Conservation (phyloP, 2,329 filamentous ascomycete species). For the Periglandula ipomoeae region DNA sequence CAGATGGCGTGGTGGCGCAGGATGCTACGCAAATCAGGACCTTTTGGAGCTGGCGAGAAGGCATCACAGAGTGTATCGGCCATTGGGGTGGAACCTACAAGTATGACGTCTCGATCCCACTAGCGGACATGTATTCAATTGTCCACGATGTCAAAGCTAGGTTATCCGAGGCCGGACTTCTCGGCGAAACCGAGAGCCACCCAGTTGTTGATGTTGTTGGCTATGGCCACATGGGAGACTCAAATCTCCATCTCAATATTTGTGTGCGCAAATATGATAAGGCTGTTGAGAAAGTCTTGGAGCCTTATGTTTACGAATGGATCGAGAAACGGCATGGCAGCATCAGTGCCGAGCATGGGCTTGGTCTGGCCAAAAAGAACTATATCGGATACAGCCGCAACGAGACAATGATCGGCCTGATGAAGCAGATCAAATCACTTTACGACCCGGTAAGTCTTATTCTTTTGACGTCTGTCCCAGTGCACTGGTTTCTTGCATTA, state of each 20-base stretch:
- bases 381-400: conserved; percentile 90
- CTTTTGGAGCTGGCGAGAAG: conserved; percentile 89
- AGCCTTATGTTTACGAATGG: conserved; percentile 98
- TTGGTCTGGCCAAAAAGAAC: conserved; percentile 91
- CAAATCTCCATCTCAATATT: conserved; percentile 90
- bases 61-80: conserved; percentile 78
- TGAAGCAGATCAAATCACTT: conserved; percentile 89
- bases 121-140: conserved; percentile 76
- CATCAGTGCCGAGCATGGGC: conserved; percentile 92
- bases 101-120: conserved; percentile 92
- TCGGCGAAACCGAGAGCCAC: conserved; percentile 65
- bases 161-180: conserved; percentile 63
- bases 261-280: conserved; percentile 76
- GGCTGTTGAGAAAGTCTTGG: conserved; percentile 74
- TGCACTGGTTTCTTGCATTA: no score
- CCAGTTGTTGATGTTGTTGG: conserved; percentile 87
- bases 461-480: background rate
- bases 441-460: conserved; percentile 78
- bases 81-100: conserved; percentile 97
- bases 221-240: conserved; percentile 97
- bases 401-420: conserved; percentile 76
- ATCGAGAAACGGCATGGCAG: conserved; percentile 79
- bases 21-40: conserved; percentile 81
- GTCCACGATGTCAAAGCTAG: conserved; percentile 76
- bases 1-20: conserved; percentile 85